These are phyloP conservation scores for Glutinoglossum americanum DNA, from an alignment of 495 filamentous ascomycete species.

Conservation along the genomic window DNA sequence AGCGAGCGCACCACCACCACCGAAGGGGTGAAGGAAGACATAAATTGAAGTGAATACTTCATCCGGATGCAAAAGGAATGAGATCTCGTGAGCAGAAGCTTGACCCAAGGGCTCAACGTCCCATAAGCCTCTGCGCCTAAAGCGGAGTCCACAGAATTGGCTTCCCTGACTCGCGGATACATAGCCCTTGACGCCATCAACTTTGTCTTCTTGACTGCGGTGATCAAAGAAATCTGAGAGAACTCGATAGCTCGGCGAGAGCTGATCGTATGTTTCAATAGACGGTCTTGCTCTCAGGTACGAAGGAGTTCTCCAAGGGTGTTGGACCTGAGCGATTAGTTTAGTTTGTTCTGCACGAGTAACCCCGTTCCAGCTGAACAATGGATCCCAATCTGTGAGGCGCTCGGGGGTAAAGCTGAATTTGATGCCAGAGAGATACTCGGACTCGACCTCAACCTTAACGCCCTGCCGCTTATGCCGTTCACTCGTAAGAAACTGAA, in stretches of 20 bases:
- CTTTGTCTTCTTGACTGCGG: not conserved
- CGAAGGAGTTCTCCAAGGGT: not conserved
- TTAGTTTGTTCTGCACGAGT: not conserved
- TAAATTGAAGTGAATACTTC: not conserved
- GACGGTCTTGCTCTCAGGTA: not conserved
- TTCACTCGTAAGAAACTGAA: not conserved
- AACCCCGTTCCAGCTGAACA: not conserved
- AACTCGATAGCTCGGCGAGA: not conserved
- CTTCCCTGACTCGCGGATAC: not conserved
- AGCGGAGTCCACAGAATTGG: slow-evolving; percentile 5
- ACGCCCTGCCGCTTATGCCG: not conserved
- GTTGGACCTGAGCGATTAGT: not conserved
- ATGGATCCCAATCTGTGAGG: not conserved
- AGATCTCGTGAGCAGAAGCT: slow-evolving; percentile 1
- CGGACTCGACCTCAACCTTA: slow-evolving; percentile 1
- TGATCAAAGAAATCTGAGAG: slow-evolving; percentile 1
- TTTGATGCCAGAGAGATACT: slow-evolving; percentile 2
- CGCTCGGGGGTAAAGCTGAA: not conserved
- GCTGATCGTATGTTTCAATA: not conserved
- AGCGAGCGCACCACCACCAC: not conserved
- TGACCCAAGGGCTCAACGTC: slow-evolving; percentile 1
- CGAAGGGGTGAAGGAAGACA: not conserved
- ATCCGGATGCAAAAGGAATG: not conserved
- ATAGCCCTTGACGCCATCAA: slow-evolving; percentile 5
- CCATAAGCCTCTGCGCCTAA: slow-evolving; percentile 1